Evolutionary conservation across 305 asterid genomes (phyloP).

Genomic region (Striga hermonthica): DNA sequence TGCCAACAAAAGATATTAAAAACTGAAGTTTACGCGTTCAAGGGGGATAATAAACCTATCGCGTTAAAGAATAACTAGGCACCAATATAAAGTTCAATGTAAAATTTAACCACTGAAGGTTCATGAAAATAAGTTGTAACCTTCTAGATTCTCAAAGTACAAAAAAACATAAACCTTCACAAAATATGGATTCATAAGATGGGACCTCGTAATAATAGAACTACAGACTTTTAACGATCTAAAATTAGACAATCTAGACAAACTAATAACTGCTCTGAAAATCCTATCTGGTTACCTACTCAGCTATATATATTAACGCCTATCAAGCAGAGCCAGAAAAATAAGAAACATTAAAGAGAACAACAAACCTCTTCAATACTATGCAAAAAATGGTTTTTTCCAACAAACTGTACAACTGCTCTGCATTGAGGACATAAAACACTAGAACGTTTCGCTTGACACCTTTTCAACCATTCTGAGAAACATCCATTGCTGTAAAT

Average conservation of each 20-base stretch:
- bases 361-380: conserved; percentile 72
- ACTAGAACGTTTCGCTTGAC: conserved; percentile 60
- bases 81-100: conserved; percentile 10
- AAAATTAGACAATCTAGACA: no score
- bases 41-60: conserved; percentile 2
- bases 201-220: no score
- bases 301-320: not conserved
- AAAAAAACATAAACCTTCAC: not conserved
- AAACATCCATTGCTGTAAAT: conserved; percentile 89
- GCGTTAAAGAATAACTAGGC: conserved; percentile 1
- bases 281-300: no score
- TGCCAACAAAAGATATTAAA: conserved; percentile 18
- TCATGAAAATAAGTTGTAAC: conserved; percentile 17
- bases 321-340: not conserved
- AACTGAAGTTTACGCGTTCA: conserved; percentile 13
- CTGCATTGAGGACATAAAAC: conserved; percentile 93
- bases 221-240: no score
- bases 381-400: conserved; percentile 87
- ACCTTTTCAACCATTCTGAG: conserved; percentile 96
- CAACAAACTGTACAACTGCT: conserved; percentile 87
- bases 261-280: no score
- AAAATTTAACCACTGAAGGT: conserved; percentile 15
- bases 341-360: not conserved
- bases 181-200: not conserved
- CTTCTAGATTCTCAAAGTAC: not conserved